Base-by-base conservation (phyloP, 2,329 filamentous ascomycete species). In the Aphanocladium album region DNA sequence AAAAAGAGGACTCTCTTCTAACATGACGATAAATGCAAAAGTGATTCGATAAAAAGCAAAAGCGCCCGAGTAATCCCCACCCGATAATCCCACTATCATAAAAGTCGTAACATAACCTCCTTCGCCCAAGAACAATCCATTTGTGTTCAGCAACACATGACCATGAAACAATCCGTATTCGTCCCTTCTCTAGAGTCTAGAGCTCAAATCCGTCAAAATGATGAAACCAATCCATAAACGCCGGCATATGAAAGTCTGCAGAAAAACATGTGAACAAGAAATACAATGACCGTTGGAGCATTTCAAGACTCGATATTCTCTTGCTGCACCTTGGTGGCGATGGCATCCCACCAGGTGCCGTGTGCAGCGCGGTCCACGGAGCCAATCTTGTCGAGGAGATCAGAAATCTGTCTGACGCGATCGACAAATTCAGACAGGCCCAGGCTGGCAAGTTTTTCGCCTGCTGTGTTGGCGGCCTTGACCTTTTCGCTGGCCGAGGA, bases 401-500 rank as follows among this genome's bases (percentile, higher is more conserved):
- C 88, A 8, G 89, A 85, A 66, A 92, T 87, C 53, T 85, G 84
- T 35, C 87, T 80, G 16, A 92, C 85, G 62, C 82, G 83, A 30
- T 84, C 82, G 17, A 89, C 86, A 70, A 92, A 92, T 72, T 93
- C 89, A 0, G 86, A 86, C 60, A 93, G 74, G 0, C 89, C 89
- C 19, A 89, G 80, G 2, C 82, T 81, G 0, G 88, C 87, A 8
- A 93, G 79, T 61, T 83, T 86, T 71, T 92, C 89, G 12, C 83
- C 84, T 0, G 88, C 88, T 0, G 81, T 85, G 66, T 83, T 89
- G 0, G 87, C 86, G 14, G 85, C 87, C 67, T 85, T 84, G 61
- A 89, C 85, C 67, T 89, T 86, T 69, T 92, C 89, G 55, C 82
- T 87, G 5, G 86, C 84, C 57, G 86, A 89, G 3, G 86, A 84